Conservation (phyloP, 208 protist species). For the Crithidia mellificae region DNA sequence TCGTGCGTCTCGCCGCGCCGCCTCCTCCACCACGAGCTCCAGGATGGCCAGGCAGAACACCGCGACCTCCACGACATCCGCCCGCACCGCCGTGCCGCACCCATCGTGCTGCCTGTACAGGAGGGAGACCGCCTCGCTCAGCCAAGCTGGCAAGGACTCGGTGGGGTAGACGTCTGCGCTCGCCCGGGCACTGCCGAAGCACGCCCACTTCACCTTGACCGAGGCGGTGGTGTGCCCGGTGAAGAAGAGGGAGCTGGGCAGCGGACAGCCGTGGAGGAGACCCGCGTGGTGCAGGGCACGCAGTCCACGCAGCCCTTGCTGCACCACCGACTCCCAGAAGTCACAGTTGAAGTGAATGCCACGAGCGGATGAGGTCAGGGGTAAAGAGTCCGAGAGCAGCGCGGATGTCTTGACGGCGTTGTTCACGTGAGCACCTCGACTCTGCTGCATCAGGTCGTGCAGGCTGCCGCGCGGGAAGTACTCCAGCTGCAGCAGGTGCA, state of each 20-base stretch:
- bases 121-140: slow-evolving; percentile 11
- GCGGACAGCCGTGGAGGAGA: slow-evolving; percentile 62
- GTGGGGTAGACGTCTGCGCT: slow-evolving; percentile 35
- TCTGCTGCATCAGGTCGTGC: slow-evolving; percentile 37
- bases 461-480: slow-evolving; percentile 65
- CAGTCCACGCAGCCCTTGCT: slow-evolving; percentile 48
- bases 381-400: too few relatives aligned
- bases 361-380: background rate
- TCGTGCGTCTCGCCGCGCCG: background rate
- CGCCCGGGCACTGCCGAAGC: slow-evolving; percentile 55
- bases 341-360: background rate
- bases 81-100: background rate
- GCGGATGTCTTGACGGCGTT: too few relatives aligned
- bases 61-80: slow-evolving; percentile 18
- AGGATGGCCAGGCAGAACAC: slow-evolving; percentile 27
- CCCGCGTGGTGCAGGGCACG: slow-evolving; percentile 43
- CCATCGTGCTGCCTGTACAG: slow-evolving; percentile 5
- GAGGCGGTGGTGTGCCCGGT: slow-evolving; percentile 12
- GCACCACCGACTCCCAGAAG: slow-evolving; percentile 39
- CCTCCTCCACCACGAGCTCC: slow-evolving; percentile 19
- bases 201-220: slow-evolving; percentile 48
- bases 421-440: too few relatives aligned
- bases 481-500: slow-evolving; percentile 66
- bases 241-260: slow-evolving; percentile 51
- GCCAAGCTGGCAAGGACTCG: slow-evolving; percentile 22